A percentile compares a stretch with the other conserved stretches of the same genome.
Conservation (phyloP, 768 basidiomycete species). For the Tulasnella sp. region DNA sequence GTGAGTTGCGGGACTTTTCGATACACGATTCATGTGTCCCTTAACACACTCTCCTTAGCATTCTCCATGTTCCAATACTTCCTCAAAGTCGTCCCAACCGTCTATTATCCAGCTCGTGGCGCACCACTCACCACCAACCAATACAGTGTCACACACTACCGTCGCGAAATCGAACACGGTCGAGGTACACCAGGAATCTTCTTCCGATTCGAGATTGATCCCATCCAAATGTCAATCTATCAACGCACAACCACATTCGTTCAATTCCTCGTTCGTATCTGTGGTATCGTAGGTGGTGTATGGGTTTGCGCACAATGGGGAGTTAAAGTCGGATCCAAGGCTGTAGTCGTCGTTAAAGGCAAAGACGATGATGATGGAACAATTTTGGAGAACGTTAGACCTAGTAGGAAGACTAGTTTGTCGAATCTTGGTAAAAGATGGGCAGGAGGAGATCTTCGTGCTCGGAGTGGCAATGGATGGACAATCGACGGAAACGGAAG, state of each 20-base stretch:
- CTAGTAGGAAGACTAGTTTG: conserved; percentile 30
- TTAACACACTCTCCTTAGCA: conserved; percentile 32
- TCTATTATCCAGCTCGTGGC: conserved; percentile 66
- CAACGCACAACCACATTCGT: conserved; percentile 76
- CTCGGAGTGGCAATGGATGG: conserved; percentile 31
- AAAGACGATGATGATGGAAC: conserved; percentile 38
- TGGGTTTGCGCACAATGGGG: conserved; percentile 78
- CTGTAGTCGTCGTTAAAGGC: conserved; percentile 45
- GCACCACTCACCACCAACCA: conserved; percentile 59
- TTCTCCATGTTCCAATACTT: conserved; percentile 92
- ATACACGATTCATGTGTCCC: background rate
- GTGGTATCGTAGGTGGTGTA: conserved; percentile 88
- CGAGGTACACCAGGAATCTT: conserved; percentile 85
- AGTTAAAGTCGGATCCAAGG: conserved; percentile 43
- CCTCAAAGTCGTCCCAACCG: conserved; percentile 89
- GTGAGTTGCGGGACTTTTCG: conserved; percentile 38
- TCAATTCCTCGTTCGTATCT: conserved; percentile 64
- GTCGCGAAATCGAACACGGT: conserved; percentile 57
- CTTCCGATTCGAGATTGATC: conserved; percentile 96
- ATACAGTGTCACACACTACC: conserved; percentile 92
- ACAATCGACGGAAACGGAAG: conserved; percentile 5
- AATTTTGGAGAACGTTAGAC: conserved; percentile 48
- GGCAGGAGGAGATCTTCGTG: conserved; percentile 49
- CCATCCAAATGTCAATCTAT: conserved; percentile 68
- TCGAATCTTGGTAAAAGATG: no score